phyloP scores from a whole-genome alignment of 2,329 filamentous ascomycete genomes.

The Blastomyces silverae region DNA sequence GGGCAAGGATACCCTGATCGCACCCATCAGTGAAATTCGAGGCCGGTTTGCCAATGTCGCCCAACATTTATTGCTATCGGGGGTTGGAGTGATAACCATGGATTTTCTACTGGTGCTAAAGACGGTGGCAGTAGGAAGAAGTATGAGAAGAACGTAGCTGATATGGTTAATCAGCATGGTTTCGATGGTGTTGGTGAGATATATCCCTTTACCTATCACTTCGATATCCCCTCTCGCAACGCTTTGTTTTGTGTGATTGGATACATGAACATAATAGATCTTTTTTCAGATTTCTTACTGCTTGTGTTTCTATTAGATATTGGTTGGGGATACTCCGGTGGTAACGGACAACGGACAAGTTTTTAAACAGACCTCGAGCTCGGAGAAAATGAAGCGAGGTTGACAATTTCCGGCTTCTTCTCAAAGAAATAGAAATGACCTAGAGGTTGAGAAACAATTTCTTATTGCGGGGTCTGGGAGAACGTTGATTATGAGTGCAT shows the following conservation, averaged over 20 bases:
- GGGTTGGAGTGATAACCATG: slow-evolving; percentile 57
- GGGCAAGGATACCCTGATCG: slow-evolving; percentile 48
- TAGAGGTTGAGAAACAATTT: slow-evolving; percentile 50
- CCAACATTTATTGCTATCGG: slow-evolving; percentile 62
- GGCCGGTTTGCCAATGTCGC: slow-evolving; percentile 49
- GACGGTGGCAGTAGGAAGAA: slow-evolving; percentile 46
- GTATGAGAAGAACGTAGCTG: slow-evolving; percentile 59
- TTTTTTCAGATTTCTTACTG: not conserved
- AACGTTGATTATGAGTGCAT: slow-evolving; percentile 45
- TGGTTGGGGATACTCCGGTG: slow-evolving; percentile 59
- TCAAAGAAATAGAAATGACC: slow-evolving; percentile 58
- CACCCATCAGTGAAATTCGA: slow-evolving; percentile 47
- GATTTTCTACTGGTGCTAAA: slow-evolving; percentile 52
- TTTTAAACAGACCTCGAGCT: slow-evolving; percentile 56
- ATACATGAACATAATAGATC: not conserved
- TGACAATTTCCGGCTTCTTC: slow-evolving; percentile 54
- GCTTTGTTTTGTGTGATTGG: not conserved
- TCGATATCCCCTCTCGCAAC: not conserved
- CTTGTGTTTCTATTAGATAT: slow-evolving; percentile 43
- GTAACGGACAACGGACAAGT: slow-evolving; percentile 56
- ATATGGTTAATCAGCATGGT: slow-evolving; percentile 55
- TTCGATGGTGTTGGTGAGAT: slow-evolving; percentile 57
- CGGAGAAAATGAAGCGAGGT: slow-evolving; percentile 55
- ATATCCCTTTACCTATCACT: not conserved
- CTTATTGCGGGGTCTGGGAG: slow-evolving; percentile 53